Conservation (phyloP, 176 grass and related monocot species). For the Raddia distichophylla region DNA sequence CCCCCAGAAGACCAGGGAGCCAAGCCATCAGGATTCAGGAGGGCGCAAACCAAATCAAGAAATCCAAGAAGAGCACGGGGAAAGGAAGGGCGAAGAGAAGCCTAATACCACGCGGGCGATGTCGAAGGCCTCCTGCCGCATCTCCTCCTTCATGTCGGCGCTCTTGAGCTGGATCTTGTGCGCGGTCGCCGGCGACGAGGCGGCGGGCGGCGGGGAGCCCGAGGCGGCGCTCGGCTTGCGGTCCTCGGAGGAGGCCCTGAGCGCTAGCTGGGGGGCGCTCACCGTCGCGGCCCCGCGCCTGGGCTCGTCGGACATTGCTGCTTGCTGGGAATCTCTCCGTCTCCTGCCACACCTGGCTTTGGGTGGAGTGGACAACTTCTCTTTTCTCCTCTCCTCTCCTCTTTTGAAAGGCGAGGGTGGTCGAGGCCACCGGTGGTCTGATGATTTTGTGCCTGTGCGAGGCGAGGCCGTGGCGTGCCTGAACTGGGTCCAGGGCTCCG, state of each 20-base stretch:
- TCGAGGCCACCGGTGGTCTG: neutral
- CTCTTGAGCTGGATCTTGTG: conserved; percentile 97
- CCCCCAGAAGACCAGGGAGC: neutral
- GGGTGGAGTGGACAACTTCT: neutral
- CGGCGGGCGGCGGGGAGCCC: conserved; percentile 40
- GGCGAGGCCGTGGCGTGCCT: neutral
- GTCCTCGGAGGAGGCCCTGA: conserved; percentile 57
- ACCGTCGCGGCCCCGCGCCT: conserved; percentile 36
- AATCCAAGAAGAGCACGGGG: neutral
- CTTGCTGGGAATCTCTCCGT: neutral
- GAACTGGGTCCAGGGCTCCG: neutral
- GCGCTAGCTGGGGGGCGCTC: conserved; percentile 32
- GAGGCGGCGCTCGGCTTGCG: conserved; percentile 51
- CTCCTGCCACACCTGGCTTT: neutral
- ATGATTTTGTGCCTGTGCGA: neutral
- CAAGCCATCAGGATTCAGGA: neutral
- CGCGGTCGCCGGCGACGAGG: neutral
- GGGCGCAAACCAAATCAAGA: conserved; percentile 34
- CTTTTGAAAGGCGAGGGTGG: neutral
- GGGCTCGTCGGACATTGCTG: conserved; percentile 70
- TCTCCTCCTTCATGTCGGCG: conserved; percentile 98
- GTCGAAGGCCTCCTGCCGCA: conserved; percentile 87
- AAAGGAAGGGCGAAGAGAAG: neutral
- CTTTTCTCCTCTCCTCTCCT: neutral
- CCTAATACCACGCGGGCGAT: conserved; percentile 74